Base-by-base conservation (phyloP, 2,329 filamentous ascomycete species). In the Thelonectria rubi region DNA sequence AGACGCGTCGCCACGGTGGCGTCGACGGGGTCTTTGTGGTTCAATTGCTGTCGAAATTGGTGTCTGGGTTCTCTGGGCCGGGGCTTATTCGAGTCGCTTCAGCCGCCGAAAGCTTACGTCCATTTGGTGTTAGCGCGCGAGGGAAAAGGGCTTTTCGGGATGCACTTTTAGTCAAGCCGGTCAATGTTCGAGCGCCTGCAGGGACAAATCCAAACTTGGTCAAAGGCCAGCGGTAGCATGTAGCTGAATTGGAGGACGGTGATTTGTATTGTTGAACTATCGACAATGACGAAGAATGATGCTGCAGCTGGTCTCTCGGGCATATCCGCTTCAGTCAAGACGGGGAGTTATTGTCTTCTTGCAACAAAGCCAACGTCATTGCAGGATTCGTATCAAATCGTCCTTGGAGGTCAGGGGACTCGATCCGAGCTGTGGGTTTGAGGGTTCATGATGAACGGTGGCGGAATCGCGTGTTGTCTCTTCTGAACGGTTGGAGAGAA, bases 91-190 rank as follows among this genome's bases (percentile, higher is more conserved):
- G 46, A 43, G 52, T 63, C 51, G 47, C 51, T 60, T 60, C 57
- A 57, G 57, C 57, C 61, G 61, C 61, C 52, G 53, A 57, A 60
- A 63, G 56, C 57, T 60, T 63, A 50, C 57, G 55, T 57, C 57
- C 34, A 26, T 59, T 57, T 63, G 26, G 61, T 63, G 53, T 55
- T 60, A 56, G 55, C 47, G 55, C n/a, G 55, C 32, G 56, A 52
- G 50, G 40, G 39, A 37, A 45, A 43, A n/a, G n/a, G 30, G 20
- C 30, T 42, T 55, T 11, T 46, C 50, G 50, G 52, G 51, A 52
- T 55, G 32, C 55, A 51, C 51, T 62, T 53, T 50, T 51, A 49
- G 49, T 18, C 49, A 50, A 40, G 39, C 37, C 37, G 42, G 48
- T n/a, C 48, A 47, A 12, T 54, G 55, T 21, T 51, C 14, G 52